phyloP scores from a whole-genome alignment of 1,139 yeast genomes.

The Candida glucosophila region DNA sequence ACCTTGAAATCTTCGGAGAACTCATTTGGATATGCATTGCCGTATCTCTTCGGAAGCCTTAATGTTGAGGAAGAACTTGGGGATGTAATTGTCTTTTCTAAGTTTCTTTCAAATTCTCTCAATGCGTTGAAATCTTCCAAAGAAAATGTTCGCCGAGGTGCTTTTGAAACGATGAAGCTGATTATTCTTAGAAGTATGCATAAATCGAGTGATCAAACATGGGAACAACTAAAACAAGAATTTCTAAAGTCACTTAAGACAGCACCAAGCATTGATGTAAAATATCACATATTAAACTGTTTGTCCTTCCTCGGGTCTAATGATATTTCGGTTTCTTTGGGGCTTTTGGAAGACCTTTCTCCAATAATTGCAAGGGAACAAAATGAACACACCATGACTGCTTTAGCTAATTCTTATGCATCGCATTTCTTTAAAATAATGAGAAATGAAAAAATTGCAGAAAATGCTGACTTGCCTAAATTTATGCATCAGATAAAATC shows the following conservation, averaged over 20 bases:
- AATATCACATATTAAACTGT: slow-evolving; percentile 24
- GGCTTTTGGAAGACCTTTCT: slow-evolving; percentile 34
- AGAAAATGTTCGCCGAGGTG: slow-evolving; percentile 48
- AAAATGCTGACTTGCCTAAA: slow-evolving; percentile 11
- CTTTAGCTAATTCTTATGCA: slow-evolving; percentile 43
- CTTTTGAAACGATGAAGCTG: slow-evolving; percentile 32
- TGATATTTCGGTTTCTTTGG: slow-evolving; percentile 8
- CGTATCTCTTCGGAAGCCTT: slow-evolving; percentile 37
- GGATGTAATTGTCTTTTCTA: slow-evolving; percentile 22
- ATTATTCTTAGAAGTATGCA: slow-evolving; percentile 12
- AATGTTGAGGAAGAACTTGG: slow-evolving; percentile 14
- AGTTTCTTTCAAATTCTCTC: slow-evolving; percentile 52
- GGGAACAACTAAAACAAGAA: slow-evolving; percentile 31
- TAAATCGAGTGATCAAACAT: slow-evolving; percentile 24
- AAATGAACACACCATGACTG: slow-evolving; percentile 55
- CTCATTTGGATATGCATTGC: slow-evolving; percentile 46
- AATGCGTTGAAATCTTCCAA: slow-evolving; percentile 68
- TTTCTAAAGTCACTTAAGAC: slow-evolving; percentile 50
- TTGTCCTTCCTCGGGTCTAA: slow-evolving; percentile 13
- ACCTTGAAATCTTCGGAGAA: slow-evolving; percentile 76
- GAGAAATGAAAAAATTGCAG: slow-evolving; percentile 7
- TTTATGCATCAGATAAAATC: slow-evolving; percentile 23
- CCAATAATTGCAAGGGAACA: slow-evolving; percentile 61
- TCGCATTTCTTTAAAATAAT: slow-evolving; percentile 25
- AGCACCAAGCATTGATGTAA: slow-evolving; percentile 62